Conservation (phyloP, 2,329 filamentous ascomycete genomes). For the Colletotrichum simmondsii region DNA sequence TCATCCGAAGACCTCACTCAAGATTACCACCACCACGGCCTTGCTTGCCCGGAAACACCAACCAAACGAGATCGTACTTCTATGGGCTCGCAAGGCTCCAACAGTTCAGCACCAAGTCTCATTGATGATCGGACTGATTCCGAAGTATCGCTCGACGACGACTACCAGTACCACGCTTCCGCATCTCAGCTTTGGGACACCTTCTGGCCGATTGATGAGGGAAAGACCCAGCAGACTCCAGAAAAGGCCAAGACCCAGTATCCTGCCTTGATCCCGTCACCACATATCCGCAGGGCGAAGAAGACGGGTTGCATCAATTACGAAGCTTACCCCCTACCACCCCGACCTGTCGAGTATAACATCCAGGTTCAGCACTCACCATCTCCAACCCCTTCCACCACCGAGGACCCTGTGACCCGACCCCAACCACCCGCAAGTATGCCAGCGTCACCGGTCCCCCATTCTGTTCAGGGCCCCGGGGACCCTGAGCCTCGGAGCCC, state of each 20-base stretch:
- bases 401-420: slow-evolving; percentile 18
- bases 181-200: slow-evolving; percentile 61
- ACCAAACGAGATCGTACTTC: slow-evolving; percentile 50
- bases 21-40: slow-evolving; percentile 3
- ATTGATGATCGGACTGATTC: slow-evolving; percentile 63
- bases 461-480: slow-evolving; percentile 22
- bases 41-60: slow-evolving; percentile 30
- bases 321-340: slow-evolving; percentile 40
- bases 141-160: slow-evolving; percentile 62
- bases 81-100: slow-evolving; percentile 49
- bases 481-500: background rate
- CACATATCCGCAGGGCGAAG: slow-evolving; percentile 34
- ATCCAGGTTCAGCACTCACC: slow-evolving; percentile 25
- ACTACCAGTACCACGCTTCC: slow-evolving; percentile 59
- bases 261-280: slow-evolving; percentile 36
- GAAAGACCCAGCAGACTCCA: slow-evolving; percentile 20
- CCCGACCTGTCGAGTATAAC: slow-evolving; percentile 35
- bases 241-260: slow-evolving; percentile 29
- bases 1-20: slow-evolving; percentile 27
- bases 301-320: slow-evolving; percentile 33
- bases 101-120: slow-evolving; percentile 58
- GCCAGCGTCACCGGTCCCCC: background rate
- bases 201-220: slow-evolving; percentile 53
- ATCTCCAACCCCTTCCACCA: slow-evolving; percentile 4
- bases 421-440: slow-evolving; percentile 27